Evolutionary conservation across 75 land plant species (phyloP), one percentile per base, ranked within the genome.

Genomic region (Picea glauca): DNA sequence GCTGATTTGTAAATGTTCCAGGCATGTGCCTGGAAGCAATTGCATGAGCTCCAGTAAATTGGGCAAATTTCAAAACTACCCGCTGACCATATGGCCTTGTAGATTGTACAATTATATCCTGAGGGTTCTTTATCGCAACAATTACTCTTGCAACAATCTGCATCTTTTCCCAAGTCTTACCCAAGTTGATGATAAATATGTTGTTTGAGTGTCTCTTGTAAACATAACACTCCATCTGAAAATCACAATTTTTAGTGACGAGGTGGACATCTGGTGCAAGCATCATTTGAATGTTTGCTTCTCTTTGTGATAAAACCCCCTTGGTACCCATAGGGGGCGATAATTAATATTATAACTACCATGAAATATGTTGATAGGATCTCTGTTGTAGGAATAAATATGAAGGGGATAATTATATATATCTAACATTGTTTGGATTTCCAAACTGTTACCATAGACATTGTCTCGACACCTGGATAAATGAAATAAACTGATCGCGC

Each of bases 41-140:
- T 31, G 95, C 89, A 64, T 91, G 91, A 60, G 91, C 90, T 43
- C 94, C 94, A 50, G 93, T 92, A 81, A 91, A 88, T 84, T 93
- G 95, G n/a, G 95, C 93, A 79, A 93, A 93, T 83, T 93, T 93
- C 79, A 93, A 66, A 21, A 93, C 89, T 23, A 93, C 95, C 30
- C 95, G 81, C 88, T 93, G 95, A 4, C 95, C 95, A 83, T 93
- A 93, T 0, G 95, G 95, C 81, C 95, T 88, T 1, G 95, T 93
- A 76, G 26, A 26, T 26, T 26, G 26, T 26, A 26, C 26, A 26
- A 26, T 26, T 26, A 26, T 26, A 26, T 26, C 95, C 62, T 93
- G 93, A 1, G 95, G 95, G 58, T 91, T 91, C 84, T 93, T 93
- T 68, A 93, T 91, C 13, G 91, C 91, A 60, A 89, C 95, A 75